A percentile compares a stretch with the other conserved stretches of the same genome.
phyloP scores from a whole-genome alignment of 306 rosid species.

The Medicago ruthenica region DNA sequence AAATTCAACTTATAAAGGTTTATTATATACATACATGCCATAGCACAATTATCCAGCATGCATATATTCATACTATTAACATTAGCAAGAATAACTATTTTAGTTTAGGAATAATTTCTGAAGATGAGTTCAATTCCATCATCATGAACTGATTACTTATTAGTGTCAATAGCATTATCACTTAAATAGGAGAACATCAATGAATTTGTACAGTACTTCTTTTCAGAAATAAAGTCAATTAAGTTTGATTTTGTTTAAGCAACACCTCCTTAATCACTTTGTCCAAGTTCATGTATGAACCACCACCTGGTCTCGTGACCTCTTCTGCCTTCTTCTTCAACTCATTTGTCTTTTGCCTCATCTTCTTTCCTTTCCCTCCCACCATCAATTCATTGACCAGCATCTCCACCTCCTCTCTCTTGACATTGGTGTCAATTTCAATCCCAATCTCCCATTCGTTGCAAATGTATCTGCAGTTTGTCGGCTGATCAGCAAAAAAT shows the following conservation, averaged over 20 bases:
- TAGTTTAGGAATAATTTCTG: too few species aligned
- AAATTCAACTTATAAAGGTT: too few species aligned
- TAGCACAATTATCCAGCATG: too few species aligned
- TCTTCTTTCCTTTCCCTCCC: background rate
- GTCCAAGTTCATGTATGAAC: constrained; percentile 4
- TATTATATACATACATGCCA: too few species aligned
- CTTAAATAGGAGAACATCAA: too few species aligned
- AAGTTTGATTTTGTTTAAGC: constrained; percentile 10
- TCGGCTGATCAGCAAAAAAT: constrained; percentile 4
- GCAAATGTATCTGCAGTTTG: constrained; percentile 16
- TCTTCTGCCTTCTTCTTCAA: background rate
- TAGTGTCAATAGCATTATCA: too few species aligned
- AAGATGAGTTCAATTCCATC: too few species aligned
- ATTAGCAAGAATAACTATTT: too few species aligned
- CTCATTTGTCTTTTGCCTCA: constrained; percentile 5
- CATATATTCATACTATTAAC: too few species aligned
- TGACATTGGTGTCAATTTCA: constrained; percentile 1
- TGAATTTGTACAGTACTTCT: too few species aligned
- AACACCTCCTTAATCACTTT: background rate
- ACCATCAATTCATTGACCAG: constrained; percentile 9
- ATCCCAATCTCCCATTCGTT: constrained; percentile 13
- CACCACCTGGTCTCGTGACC: background rate
- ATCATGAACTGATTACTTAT: too few species aligned
- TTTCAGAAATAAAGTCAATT: background rate
- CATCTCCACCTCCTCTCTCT: constrained; percentile 6